Conservation (phyloP, 805 yeast species). For the Candida boidinii region DNA sequence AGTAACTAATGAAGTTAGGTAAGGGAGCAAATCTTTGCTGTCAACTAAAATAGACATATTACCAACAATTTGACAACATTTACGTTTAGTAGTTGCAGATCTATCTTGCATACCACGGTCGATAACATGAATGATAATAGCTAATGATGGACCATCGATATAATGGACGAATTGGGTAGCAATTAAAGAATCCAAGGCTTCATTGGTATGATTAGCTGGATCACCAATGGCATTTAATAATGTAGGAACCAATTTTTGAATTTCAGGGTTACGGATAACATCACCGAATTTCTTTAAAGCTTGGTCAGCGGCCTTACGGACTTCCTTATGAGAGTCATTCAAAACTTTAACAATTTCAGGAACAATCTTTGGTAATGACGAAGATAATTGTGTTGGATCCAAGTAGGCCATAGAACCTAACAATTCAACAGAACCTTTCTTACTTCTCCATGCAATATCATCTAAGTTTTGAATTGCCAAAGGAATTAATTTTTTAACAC, state of each 20-base stretch:
- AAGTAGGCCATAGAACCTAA: conserved; percentile 97
- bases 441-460: conserved; percentile 91
- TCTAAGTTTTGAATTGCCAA: conserved; percentile 79
- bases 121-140: conserved; percentile 87
- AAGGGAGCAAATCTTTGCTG: conserved; percentile 75
- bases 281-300: conserved; percentile 90
- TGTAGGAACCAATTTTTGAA: conserved; percentile 81
- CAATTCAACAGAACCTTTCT: conserved; percentile 92
- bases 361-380: conserved; percentile 80
- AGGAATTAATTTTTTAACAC: conserved; percentile 87
- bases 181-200: conserved; percentile 76
- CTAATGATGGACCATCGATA: conserved; percentile 96
- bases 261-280: conserved; percentile 95
- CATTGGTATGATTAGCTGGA: conserved; percentile 85
- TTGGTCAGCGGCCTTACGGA: conserved; percentile 87
- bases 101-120: conserved; percentile 94
- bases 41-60: conserved; percentile 97
- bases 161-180: conserved; percentile 94
- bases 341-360: conserved; percentile 95
- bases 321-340: conserved; percentile 94
- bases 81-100: conserved; percentile 85
- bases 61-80: conserved; percentile 97
- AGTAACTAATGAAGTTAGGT: conserved; percentile 64
- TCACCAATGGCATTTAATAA: conserved; percentile 91
- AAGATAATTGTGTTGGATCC: conserved; percentile 88